Evolutionary conservation across 129 eudicot species (phyloP).

Genomic region (Centaurea solstitialis): DNA sequence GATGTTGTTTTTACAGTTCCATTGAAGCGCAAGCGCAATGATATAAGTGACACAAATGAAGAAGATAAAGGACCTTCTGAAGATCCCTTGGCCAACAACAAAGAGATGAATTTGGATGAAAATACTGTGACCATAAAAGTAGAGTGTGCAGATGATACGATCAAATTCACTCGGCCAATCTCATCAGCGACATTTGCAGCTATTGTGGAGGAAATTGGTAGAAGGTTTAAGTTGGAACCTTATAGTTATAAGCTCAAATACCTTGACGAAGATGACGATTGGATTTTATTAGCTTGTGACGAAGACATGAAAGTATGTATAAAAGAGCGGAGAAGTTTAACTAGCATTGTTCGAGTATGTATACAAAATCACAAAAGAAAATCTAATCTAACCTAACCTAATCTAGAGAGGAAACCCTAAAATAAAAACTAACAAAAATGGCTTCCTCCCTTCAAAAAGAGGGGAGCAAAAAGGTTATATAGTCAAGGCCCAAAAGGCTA

Average conservation of each 20-base stretch:
- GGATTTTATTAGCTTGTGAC: conserved; percentile 33
- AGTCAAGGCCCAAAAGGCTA: too few relatives aligned
- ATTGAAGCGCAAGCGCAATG: conserved; percentile 17
- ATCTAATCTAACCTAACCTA: too few relatives aligned
- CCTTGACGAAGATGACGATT: conserved; percentile 34
- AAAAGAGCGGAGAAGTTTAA: not conserved
- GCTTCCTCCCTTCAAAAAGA: too few relatives aligned
- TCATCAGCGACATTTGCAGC: conserved; percentile 14
- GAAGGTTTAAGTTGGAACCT: conserved; percentile 22
- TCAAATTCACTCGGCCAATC: conserved; percentile 28
- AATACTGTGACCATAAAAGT: conserved; percentile 32
- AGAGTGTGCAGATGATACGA: conserved; percentile 10
- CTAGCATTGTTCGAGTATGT: not conserved
- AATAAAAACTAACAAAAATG: too few relatives aligned
- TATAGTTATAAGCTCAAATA: conserved; percentile 31
- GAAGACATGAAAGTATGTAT: conserved; percentile 26
- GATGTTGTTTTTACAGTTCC: not conserved
- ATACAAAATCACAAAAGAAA: too few relatives aligned
- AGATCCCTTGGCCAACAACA: not conserved
- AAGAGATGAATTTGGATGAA: not conserved
- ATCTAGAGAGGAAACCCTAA: too few relatives aligned
- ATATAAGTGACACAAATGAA: not conserved
- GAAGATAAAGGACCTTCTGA: not conserved
- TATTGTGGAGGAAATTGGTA: conserved; percentile 23
- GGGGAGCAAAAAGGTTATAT: too few relatives aligned